A percentile compares a stretch with the other conserved stretches of the same genome.
Conservation (phyloP, 2,329 filamentous ascomycete species). For the Moelleriella libera region DNA sequence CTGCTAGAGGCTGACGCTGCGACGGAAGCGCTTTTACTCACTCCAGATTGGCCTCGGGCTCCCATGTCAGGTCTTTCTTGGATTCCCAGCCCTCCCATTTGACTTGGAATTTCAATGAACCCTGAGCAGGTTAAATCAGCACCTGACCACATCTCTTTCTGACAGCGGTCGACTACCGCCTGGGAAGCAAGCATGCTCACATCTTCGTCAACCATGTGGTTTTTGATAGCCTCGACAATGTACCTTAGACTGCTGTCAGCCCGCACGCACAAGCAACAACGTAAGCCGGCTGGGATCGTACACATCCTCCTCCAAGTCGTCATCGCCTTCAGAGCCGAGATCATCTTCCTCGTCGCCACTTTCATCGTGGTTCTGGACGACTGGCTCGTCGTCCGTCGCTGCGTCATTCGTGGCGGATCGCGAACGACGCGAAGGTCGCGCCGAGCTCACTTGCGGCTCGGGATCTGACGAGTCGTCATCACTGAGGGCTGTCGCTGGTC, state of each 20-base stretch:
- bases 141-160: neutral
- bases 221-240: slow-evolving; percentile 59
- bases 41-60: slow-evolving; percentile 52
- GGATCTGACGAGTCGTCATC: slow-evolving; percentile 20
- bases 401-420: slow-evolving; percentile 7
- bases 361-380: slow-evolving; percentile 12
- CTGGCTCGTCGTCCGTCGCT: slow-evolving; percentile 4
- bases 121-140: slow-evolving; percentile 17
- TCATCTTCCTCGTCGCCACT: slow-evolving; percentile 19
- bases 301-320: slow-evolving; percentile 28
- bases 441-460: slow-evolving; percentile 9
- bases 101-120: slow-evolving; percentile 48
- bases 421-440: slow-evolving; percentile 12
- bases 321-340: slow-evolving; percentile 12
- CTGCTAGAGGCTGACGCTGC: neutral
- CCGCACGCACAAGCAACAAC: slow-evolving; percentile 11
- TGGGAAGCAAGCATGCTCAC: slow-evolving; percentile 18
- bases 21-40: slow-evolving; percentile 6
- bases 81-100: slow-evolving; percentile 72
- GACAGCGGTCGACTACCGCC: neutral
- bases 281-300: slow-evolving; percentile 11
- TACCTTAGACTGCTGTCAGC: slow-evolving; percentile 32
- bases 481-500: slow-evolving; percentile 17
- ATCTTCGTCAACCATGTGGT: slow-evolving; percentile 45
- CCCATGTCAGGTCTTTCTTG: slow-evolving; percentile 61